Evolutionary conservation across 257 asterid genomes (phyloP).

Genomic region (Vinca minor): DNA sequence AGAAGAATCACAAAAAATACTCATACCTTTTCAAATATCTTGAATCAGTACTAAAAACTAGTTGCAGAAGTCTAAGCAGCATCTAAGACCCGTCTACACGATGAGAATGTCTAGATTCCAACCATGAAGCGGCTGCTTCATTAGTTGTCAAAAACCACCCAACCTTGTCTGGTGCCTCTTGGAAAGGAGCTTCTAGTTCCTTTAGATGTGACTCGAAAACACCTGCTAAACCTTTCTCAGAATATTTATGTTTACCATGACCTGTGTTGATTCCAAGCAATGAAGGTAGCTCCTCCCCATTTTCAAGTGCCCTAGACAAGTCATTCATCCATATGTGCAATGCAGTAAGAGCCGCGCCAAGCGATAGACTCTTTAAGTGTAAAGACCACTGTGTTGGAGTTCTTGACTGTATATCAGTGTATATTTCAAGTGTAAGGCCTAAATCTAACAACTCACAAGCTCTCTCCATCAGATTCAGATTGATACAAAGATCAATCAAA

Average conservation of each 20-base stretch:
- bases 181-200: conserved; percentile 80
- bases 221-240: conserved; percentile 67
- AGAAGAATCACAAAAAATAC: neutral
- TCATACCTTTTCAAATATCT: conserved; percentile 12
- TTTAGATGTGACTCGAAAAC: conserved; percentile 63
- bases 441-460: conserved; percentile 65
- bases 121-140: conserved; percentile 75
- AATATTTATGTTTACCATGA: conserved; percentile 78
- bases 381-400: conserved; percentile 72
- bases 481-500: conserved; percentile 58
- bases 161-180: conserved; percentile 60
- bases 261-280: conserved; percentile 92
- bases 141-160: conserved; percentile 94
- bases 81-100: conserved; percentile 31
- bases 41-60: conserved; percentile 6
- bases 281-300: conserved; percentile 75
- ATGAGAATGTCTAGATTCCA: conserved; percentile 48
- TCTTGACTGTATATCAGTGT: conserved; percentile 33
- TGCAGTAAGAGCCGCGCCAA: conserved; percentile 84
- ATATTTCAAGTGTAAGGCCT: conserved; percentile 33
- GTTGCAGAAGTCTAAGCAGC: too few relatives aligned
- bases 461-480: conserved; percentile 44
- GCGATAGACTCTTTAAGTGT: conserved; percentile 82
- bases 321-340: conserved; percentile 81
- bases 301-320: conserved; percentile 48